phyloP scores from a whole-genome alignment of 2,329 filamentous ascomycete genomes.

The Penicillium sp. region DNA sequence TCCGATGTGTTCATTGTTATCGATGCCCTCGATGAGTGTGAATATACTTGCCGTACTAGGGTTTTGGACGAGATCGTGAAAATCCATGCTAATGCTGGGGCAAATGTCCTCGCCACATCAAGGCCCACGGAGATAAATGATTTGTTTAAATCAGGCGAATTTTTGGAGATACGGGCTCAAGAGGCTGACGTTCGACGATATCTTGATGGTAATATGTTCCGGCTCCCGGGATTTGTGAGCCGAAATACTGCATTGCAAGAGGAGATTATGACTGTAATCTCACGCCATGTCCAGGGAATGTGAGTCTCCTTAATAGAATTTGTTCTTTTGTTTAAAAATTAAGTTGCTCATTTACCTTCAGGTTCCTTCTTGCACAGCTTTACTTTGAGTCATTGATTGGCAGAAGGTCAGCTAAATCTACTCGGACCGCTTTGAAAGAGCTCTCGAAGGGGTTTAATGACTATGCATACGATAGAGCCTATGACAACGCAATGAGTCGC shows the following conservation, averaged over 20 bases:
- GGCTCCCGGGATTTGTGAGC: slow-evolving; percentile 17
- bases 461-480: slow-evolving; percentile 39
- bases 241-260: slow-evolving; percentile 17
- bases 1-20: slow-evolving; percentile 26
- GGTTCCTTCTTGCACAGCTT: slow-evolving; percentile 30
- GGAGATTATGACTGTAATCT: slow-evolving; percentile 24
- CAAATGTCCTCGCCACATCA: slow-evolving; percentile 36
- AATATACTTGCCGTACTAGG: not conserved
- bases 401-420: slow-evolving; percentile 24
- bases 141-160: too few species aligned
- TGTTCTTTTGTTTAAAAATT: too few species aligned
- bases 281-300: slow-evolving; percentile 33
- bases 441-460: slow-evolving; percentile 29
- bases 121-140: slow-evolving; percentile 25
- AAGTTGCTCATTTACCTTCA: not conserved
- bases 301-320: slow-evolving; percentile 20
- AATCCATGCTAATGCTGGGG: slow-evolving; percentile 16
- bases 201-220: slow-evolving; percentile 23
- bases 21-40: slow-evolving; percentile 36
- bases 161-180: slow-evolving; percentile 37
- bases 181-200: slow-evolving; percentile 35
- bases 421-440: slow-evolving; percentile 32
- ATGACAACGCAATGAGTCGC: slow-evolving; percentile 43
- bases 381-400: slow-evolving; percentile 21
- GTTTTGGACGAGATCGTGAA: slow-evolving; percentile 21